Evolutionary conservation across 495 filamentous ascomycete genomes (phyloP), one percentile per base, ranked within the genome.

Genomic region (Monascus purpureus): DNA sequence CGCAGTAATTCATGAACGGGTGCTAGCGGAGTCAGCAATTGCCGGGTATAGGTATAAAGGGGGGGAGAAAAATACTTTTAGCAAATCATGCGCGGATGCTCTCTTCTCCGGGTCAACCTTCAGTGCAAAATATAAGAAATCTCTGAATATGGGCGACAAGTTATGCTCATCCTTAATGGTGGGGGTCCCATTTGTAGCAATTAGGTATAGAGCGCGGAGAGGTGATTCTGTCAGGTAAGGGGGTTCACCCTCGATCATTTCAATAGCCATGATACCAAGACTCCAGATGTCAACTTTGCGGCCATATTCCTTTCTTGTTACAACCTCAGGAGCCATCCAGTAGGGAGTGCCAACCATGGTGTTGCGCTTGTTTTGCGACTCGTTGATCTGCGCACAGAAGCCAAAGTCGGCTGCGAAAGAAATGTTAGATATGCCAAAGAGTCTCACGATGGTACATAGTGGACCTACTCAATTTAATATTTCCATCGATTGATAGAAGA

Each of bases 261-360:
- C 90, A 43, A 97, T 97, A n/a, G 90, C 85, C 90, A 97, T 97
- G 55, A 97, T 97, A 34, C 90, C 90, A 30, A 97, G 57, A 48
- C 81, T 90, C 90, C 90, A 97, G 43, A 97, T 96, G 50, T 97
- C 90, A 31, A 97, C 86, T 51, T 97, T 97, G 29, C 90, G 80
- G 39, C 90, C 92, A 53, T 97, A 97, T 52, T 96, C 90, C 51
- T 97, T 96, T 12, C 86, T 67, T 3, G 86, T 96, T 7, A 97
- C 90, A 13, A 97, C 87, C 53, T 97, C 90, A 3, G 90, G 90
- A 2, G 90, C 90, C 90, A 97, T 97, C 90, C 90, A 97, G 52
- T 97, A 97, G 2, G 90, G 90, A 13, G 90, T 97, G 14, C 90
- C 90, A 33, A 97, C 90, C 90, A 97, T 97, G 3, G 90, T 97